Evolutionary conservation across 2,329 filamentous ascomycete species (phyloP).

Genomic region (Alternaria longipes): DNA sequence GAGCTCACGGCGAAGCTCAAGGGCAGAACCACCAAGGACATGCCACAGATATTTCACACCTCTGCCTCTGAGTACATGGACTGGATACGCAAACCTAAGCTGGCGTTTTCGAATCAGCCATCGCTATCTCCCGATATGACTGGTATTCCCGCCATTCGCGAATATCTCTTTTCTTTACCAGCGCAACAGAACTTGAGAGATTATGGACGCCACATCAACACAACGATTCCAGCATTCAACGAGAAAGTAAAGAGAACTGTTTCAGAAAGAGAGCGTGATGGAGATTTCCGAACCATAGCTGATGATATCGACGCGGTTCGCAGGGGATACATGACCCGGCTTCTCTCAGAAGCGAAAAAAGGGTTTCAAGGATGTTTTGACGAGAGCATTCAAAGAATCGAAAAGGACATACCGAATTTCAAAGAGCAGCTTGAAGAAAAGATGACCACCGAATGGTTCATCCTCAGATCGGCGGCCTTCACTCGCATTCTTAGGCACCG

Average conservation of each 20-base stretch:
- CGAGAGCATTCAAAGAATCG: no score
- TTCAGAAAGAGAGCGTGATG: conserved; percentile 1
- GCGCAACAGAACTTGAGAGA: conserved; percentile 25
- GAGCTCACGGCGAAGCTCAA: no score
- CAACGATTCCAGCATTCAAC: conserved; percentile 14
- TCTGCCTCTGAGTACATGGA: conserved; percentile 32
- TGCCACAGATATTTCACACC: conserved; percentile 15
- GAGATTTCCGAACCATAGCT: conserved; percentile 27
- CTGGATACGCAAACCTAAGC: conserved; percentile 16
- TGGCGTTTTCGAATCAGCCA: conserved; percentile 9
- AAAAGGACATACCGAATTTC: conserved; percentile 3
- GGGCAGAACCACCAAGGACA: not conserved
- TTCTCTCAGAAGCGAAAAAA: no score
- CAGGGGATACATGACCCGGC: conserved; percentile 14
- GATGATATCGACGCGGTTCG: conserved; percentile 21
- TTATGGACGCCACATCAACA: conserved; percentile 20
- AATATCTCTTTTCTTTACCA: conserved; percentile 23
- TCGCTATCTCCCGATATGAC: conserved; percentile 21
- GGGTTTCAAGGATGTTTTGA: no score
- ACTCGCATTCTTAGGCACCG: no score
- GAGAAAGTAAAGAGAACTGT: conserved; percentile 24
- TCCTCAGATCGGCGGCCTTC: no score
- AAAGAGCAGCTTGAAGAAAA: conserved; percentile 58
- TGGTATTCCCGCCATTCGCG: conserved; percentile 27
- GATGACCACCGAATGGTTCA: conserved; percentile 39